These are phyloP conservation scores for Millerozyma acaciae DNA, from an alignment of 805 yeast species.

Conservation along the genomic window DNA sequence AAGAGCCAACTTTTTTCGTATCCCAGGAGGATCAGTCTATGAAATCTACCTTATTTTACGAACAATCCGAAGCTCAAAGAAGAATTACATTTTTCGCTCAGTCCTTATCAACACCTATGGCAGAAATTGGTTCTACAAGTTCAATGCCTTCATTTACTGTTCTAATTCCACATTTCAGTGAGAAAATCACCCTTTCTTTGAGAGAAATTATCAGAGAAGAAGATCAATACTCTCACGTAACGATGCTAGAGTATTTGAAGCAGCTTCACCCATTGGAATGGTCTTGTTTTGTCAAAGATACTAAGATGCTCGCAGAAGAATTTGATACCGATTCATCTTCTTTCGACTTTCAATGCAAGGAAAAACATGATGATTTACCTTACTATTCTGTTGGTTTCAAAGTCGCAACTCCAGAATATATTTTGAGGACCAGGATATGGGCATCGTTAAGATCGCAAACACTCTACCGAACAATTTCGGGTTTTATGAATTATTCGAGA, in stretches of 20 bases:
- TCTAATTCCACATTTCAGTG: constrained; percentile 92
- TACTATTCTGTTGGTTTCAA: constrained; percentile 96
- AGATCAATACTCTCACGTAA: constrained; percentile 92
- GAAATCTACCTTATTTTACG: constrained; percentile 52
- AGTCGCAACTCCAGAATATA: constrained; percentile 95
- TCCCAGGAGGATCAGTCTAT: constrained; percentile 77
- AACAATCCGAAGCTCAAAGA: constrained; percentile 74
- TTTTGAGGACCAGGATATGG: constrained; percentile 96
- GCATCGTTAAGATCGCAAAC: constrained; percentile 97
- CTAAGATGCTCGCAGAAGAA: constrained; percentile 92
- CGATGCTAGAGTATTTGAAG: constrained; percentile 88
- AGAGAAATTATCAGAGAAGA: constrained; percentile 97
- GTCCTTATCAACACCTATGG: constrained; percentile 81
- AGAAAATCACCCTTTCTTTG: constrained; percentile 87
- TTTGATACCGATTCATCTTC: constrained; percentile 47
- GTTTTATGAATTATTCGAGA: constrained; percentile 97
- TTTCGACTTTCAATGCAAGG: constrained; percentile 10
- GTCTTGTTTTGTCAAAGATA: constrained; percentile 96
- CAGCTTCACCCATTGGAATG: constrained; percentile 96
- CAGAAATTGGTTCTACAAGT: constrained; percentile 61
- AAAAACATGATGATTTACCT: constrained; percentile 84
- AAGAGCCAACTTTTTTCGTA: constrained; percentile 75
- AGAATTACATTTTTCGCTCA: constrained; percentile 88
- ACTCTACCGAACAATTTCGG: constrained; percentile 92
- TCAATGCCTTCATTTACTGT: constrained; percentile 84